Conservation (phyloP, 208 protist species). For the Giardia duodenalis region DNA sequence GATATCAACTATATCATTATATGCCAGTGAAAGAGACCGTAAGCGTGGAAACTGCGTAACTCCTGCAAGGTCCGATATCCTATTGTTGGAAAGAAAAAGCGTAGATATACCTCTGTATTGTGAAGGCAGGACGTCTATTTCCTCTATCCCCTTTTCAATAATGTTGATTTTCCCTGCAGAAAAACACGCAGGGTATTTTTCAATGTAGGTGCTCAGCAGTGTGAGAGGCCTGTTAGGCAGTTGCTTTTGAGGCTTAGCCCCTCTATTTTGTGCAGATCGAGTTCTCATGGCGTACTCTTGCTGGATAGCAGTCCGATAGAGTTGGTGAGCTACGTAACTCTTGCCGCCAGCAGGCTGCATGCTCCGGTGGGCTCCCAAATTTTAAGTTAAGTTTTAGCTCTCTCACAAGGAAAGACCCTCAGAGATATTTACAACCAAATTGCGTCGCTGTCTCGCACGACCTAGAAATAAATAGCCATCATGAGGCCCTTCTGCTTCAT, state of each 20-base stretch:
- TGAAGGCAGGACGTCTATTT: not conserved
- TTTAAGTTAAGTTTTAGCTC: too few species aligned
- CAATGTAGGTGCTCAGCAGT: not conserved
- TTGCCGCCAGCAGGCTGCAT: too few species aligned
- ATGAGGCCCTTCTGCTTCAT: conserved; percentile 51
- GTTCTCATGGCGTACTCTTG: not conserved
- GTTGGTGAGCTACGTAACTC: not conserved
- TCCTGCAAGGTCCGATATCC: not conserved
- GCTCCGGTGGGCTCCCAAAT: too few species aligned
- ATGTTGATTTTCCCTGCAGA: not conserved
- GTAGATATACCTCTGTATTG: not conserved
- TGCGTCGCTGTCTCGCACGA: too few species aligned
- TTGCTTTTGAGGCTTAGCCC: too few species aligned
- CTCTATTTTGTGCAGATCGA: too few species aligned
- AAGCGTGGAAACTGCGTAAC: not conserved
- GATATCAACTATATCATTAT: not conserved
- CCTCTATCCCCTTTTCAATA: not conserved
- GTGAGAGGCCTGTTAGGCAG: not conserved
- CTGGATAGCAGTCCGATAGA: not conserved
- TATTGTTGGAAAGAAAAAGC: not conserved
- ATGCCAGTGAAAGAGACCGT: not conserved
- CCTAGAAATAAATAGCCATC: conserved; percentile 50
- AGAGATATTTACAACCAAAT: too few species aligned
- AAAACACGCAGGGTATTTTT: not conserved
- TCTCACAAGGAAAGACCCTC: too few species aligned